Conservation (phyloP, 345 rosid genomes). For the Alliaria petiolata region DNA sequence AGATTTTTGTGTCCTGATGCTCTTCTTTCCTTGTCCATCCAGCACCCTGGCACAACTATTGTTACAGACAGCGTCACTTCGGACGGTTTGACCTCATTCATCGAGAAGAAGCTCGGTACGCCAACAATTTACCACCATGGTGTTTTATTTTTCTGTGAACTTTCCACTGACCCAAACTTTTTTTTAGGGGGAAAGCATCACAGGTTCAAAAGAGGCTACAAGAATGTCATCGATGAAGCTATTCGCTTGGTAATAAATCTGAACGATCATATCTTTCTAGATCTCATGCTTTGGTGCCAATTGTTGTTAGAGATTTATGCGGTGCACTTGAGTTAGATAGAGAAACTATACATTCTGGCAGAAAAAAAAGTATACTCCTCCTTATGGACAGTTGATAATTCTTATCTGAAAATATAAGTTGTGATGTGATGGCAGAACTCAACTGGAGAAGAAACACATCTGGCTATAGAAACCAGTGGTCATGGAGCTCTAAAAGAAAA, state of each 20-base stretch:
- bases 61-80: constrained; percentile 99
- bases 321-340: no score
- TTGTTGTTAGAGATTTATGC: constrained; percentile 1
- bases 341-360: no score
- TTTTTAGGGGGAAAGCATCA: constrained; percentile 88
- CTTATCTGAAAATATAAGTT: background rate
- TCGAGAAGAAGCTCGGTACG: constrained; percentile 89
- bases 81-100: constrained; percentile 83
- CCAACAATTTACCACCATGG: background rate
- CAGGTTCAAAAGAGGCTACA: constrained; percentile 95
- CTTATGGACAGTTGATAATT: background rate
- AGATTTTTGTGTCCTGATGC: background rate
- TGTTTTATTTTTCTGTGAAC: background rate
- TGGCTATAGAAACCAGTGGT: constrained; percentile 97
- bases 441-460: constrained; percentile 80
- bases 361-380: background rate
- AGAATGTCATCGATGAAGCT: constrained; percentile 97
- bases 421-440: constrained; percentile 60
- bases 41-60: constrained; percentile 97
- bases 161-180: constrained; percentile 12
- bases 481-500: constrained; percentile 98
- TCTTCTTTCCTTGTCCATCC: constrained; percentile 10
- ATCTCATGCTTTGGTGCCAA: background rate
- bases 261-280: background rate
- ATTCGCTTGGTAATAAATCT: constrained; percentile 67